Percentiles rank a stretch among this genome's conserved stretches.
Evolutionary conservation across 192 early-diverging fungal genomes (phyloP).

Genomic region (Phlyctochytrium arcticum): DNA sequence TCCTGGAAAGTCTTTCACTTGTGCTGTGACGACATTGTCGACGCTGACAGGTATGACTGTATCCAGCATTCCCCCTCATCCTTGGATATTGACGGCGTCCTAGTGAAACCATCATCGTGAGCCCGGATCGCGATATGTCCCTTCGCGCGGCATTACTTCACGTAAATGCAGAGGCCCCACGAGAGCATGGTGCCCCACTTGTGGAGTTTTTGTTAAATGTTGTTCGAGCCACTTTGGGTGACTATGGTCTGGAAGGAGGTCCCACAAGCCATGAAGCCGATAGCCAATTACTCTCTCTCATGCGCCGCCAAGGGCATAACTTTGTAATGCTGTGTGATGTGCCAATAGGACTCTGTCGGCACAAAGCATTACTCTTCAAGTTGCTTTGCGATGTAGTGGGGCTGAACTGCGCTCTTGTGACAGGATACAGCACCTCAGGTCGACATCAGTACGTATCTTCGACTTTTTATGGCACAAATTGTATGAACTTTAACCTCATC

Average conservation of each 20-base stretch:
- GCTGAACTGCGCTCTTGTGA: conserved; percentile 45
- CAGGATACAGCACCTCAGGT: conserved; percentile 45
- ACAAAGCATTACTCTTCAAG: conserved; percentile 53
- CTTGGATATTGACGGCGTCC: neutral
- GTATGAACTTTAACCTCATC: neutral
- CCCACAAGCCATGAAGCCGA: conserved; percentile 40
- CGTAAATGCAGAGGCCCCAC: neutral
- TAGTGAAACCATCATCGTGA: conserved; percentile 43
- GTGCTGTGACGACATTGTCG: conserved; percentile 32
- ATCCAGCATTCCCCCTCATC: too few species aligned
- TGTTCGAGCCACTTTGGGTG: conserved; percentile 33
- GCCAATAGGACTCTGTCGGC: conserved; percentile 43
- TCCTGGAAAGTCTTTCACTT: conserved; percentile 50
- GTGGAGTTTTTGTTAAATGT: conserved; percentile 42
- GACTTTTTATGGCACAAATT: too few species aligned
- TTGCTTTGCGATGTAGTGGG: conserved; percentile 42
- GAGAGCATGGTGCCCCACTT: conserved; percentile 20
- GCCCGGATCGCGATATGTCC: conserved; percentile 25
- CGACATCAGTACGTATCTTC: conserved; percentile 40
- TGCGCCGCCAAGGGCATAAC: conserved; percentile 50
- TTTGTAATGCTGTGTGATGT: conserved; percentile 44
- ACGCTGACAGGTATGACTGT: conserved; percentile 28
- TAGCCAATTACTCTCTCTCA: conserved; percentile 29
- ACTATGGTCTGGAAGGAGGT: conserved; percentile 46
- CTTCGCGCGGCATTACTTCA: conserved; percentile 24